phyloP scores from a whole-genome alignment of 768 basidiomycete genomes.

The Boletellus emodensis region DNA sequence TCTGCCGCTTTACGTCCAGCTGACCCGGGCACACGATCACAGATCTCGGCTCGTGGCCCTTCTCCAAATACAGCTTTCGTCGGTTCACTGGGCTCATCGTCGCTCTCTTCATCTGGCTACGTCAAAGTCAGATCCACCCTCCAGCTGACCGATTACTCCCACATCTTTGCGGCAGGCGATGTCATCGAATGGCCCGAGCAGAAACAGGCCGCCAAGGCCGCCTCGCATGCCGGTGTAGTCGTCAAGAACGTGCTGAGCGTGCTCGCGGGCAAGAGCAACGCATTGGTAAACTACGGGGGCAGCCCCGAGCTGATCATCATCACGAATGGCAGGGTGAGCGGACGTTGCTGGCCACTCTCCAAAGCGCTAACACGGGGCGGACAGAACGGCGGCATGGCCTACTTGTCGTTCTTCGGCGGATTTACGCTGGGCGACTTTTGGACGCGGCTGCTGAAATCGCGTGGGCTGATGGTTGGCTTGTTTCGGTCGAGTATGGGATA shows the following conservation, averaged over 20 bases:
- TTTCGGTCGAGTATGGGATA: slow-evolving; percentile 30
- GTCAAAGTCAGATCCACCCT: slow-evolving; percentile 57
- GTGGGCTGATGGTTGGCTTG: slow-evolving; percentile 23
- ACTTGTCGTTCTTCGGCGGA: slow-evolving; percentile 41
- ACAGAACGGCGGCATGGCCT: slow-evolving; percentile 40
- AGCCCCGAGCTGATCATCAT: slow-evolving; percentile 51
- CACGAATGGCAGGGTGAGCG: slow-evolving; percentile 50
- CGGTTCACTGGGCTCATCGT: slow-evolving; percentile 37
- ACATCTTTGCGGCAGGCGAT: slow-evolving; percentile 66
- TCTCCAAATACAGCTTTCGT: slow-evolving; percentile 56
- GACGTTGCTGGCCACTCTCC: background rate
- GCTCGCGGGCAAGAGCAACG: slow-evolving; percentile 34
- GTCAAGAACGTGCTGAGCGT: slow-evolving; percentile 46
- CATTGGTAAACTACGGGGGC: slow-evolving; percentile 44
- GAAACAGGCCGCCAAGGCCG: slow-evolving; percentile 51
- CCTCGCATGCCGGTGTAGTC: slow-evolving; percentile 42
- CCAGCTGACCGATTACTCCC: slow-evolving; percentile 46
- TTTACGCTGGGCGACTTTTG: slow-evolving; percentile 44
- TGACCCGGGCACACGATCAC: background rate
- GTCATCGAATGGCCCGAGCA: slow-evolving; percentile 61
- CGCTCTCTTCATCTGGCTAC: slow-evolving; percentile 35
- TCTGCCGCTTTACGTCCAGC: background rate
- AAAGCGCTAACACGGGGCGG: background rate
- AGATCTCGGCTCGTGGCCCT: slow-evolving; percentile 30
- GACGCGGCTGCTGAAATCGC: slow-evolving; percentile 39